Conservation (phyloP, 1,284 basidiomycete genomes). For the Tremellales sp. region DNA sequence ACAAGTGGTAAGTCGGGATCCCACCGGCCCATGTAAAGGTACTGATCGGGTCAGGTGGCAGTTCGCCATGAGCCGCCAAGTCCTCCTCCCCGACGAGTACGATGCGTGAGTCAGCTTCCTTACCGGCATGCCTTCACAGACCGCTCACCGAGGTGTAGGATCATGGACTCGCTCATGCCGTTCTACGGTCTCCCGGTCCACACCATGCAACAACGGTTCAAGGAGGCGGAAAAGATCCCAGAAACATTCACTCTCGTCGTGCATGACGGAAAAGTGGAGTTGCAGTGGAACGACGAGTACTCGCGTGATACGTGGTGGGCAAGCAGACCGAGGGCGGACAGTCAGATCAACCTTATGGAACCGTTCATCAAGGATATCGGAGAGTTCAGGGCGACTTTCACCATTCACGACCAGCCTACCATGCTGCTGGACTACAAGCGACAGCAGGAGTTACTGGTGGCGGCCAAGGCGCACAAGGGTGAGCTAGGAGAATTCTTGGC, state of each 20-base stretch:
- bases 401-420: slow-evolving; percentile 49
- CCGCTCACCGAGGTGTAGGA: slow-evolving; percentile 17
- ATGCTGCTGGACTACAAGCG: slow-evolving; percentile 42
- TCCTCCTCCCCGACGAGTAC: slow-evolving; percentile 48
- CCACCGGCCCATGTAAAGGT: not conserved
- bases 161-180: slow-evolving; percentile 46
- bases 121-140: not conserved
- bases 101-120: slow-evolving; percentile 39
- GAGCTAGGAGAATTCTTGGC: not conserved
- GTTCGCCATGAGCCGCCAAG: slow-evolving; percentile 34
- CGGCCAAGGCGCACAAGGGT: slow-evolving; percentile 33
- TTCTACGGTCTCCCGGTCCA: slow-evolving; percentile 44
- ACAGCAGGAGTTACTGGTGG: slow-evolving; percentile 34
- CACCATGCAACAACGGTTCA: slow-evolving; percentile 34
- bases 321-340: slow-evolving; percentile 42
- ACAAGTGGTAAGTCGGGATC: slow-evolving; percentile 45
- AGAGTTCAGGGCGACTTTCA: slow-evolving; percentile 45
- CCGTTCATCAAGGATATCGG: slow-evolving; percentile 43
- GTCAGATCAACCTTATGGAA: slow-evolving; percentile 50
- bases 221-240: slow-evolving; percentile 41
- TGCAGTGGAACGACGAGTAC: slow-evolving; percentile 51
- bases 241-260: slow-evolving; percentile 50
- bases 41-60: slow-evolving; percentile 25
- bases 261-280: slow-evolving; percentile 45
- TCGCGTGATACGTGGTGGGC: slow-evolving; percentile 47